Evolutionary conservation across 2,329 filamentous ascomycete species (phyloP).

Genomic region (Colletotrichum lindemuthianum): DNA sequence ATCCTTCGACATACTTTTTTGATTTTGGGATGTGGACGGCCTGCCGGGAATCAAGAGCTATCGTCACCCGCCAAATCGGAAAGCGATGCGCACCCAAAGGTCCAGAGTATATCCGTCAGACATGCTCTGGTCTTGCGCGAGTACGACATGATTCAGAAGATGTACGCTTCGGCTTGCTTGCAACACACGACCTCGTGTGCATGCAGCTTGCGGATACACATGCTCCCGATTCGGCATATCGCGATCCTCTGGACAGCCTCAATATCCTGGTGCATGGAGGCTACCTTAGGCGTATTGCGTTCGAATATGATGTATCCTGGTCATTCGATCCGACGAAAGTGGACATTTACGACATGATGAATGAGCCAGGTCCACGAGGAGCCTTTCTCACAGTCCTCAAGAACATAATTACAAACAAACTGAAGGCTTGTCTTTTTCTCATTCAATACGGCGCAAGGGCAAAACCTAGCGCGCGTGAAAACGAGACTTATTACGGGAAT

Average conservation of each 20-base stretch:
- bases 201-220: not conserved
- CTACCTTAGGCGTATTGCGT: not conserved
- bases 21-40: constrained; percentile 22
- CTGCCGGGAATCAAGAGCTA: constrained; percentile 16
- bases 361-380: not conserved
- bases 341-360: not conserved
- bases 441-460: not conserved
- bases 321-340: not conserved
- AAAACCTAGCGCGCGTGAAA: not conserved
- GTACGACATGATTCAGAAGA: constrained; percentile 1
- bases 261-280: not conserved
- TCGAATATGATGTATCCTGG: constrained; percentile 10
- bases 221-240: not conserved
- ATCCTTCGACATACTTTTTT: constrained; percentile 9
- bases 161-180: not conserved
- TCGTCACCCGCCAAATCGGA: not conserved
- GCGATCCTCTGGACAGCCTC: not conserved
- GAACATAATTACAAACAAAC: not conserved
- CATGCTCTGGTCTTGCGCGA: not conserved
- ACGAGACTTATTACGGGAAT: not conserved
- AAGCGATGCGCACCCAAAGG: not conserved
- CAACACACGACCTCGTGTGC: not conserved
- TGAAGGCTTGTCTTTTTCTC: rapidly evolving
- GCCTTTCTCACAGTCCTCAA: not conserved
- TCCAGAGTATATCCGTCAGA: not conserved